Base-by-base conservation (phyloP, 2,329 filamentous ascomycete species). In the Hypoxylon rubiginosum region DNA sequence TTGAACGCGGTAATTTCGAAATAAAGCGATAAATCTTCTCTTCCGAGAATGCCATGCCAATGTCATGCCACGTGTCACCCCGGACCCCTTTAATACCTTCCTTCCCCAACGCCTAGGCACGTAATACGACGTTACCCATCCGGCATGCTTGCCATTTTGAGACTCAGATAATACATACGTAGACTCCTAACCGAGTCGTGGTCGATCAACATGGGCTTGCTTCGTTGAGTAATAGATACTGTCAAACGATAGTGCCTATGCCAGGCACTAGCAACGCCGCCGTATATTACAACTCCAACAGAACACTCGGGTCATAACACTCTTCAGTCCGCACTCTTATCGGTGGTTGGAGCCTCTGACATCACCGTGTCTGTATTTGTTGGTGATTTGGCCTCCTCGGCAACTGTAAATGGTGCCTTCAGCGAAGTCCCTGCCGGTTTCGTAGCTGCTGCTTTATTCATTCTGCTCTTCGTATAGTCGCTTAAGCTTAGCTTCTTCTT, bases 401-500 rank as follows among this genome's bases (percentile, higher is more conserved):
- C 62, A 15, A 75, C 76, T 1, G 80, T 71, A 15, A 74, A 68
- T 11, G 78, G 75, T 21, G 80, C 73, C 69, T 83, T 85, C 24
- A 83, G 66, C 26, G 73, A 66, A 7, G 74, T 73, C 2, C 76
- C 67, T 0, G 75, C 75, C 9, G 82, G 80, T 65, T 81, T 82
- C 28, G 78, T 81, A 72, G 74, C 82, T 2, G 83, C 82, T 2
- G 83, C 83, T 73, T 88, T 89, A 72, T 84, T 86, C 79, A 84
- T 82, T 54, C 86, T 81, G 68, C 85, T 87, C 75, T 87, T 88
- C 8, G 83, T 86, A 72, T 91, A 91, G 72, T 91, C 89, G 72
- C 88, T 90, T 1, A 91, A 76, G 67, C 87, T 90, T 39, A 91
- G 79, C 76, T 90, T 91, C 82, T 91, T 91, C 78, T 90, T 90